Base-by-base conservation (phyloP, 768 basidiomycete genomes). In the Mycena sanguinolenta region DNA sequence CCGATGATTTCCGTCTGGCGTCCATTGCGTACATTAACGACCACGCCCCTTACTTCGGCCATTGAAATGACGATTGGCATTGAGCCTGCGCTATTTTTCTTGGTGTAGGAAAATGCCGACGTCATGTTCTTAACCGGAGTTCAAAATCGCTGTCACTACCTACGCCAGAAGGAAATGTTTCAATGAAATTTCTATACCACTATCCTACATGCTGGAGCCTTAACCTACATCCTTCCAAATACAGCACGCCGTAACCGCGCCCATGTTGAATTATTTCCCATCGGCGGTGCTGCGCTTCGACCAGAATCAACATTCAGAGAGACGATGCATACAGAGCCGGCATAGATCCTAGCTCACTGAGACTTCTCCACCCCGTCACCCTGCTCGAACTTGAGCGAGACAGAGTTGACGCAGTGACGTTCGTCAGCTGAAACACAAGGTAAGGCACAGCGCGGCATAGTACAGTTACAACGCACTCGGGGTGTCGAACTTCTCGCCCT, bases 371-470 rank as follows among this genome's bases (percentile, higher is more conserved):
- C 57, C 69, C 76, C 76, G 61, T 83, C 77, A 67, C 88, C 88
- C 0, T 90, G 87, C 23, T 83, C 79, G 82, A 97, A 97, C 66
- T 86, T 93, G 58, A 98, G 82, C 4, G 95, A 95, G 71, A 98
- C 78, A 4, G 95, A 96, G 79, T 97, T 98, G 68, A 97, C 94
- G 75, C 95, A 95, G 77, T 96, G 94, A 39, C 94, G 89, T 77
- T 95, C 94, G 76, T 95, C 90, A 59, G 89, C 94, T 93, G 75
- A 27, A 55, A 57, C 30, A 39, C n/a, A 50, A 25, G 25, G 49
- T 50, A 16, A 17, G 6, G 25, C 28, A 57, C 71, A 32, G 60
- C 23, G 16, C 6, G 16, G 5, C 7, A 12, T 23, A 23, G 49
- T 2, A 10, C 16, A 46, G 25, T 4, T 27, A 67, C 46, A 64